Base-by-base conservation (phyloP, 345 rosid species). In the Turritis glabra region DNA sequence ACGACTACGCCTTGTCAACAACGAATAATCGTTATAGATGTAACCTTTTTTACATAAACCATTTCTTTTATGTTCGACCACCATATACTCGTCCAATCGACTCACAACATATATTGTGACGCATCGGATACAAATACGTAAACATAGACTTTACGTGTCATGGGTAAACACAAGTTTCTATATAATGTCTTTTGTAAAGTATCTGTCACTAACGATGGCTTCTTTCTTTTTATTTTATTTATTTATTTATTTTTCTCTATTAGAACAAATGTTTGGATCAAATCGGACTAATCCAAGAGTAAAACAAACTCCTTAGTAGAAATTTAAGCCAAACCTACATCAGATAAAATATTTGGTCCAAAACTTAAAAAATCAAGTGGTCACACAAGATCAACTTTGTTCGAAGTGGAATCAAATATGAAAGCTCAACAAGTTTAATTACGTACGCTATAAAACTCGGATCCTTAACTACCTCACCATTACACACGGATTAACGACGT, bases 121-220 rank as follows among this genome's bases (percentile, higher is more conserved):
- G 57, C 66, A 70, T 70, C 4, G n/a, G 44, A 58, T 8, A 55
- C 57, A 58, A 32, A 32, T 47, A 59, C 15, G 67, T 48, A 59
- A 59, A 7, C 75, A 48, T 33, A 33, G 67, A 71, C 40, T 60
- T 71, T 60, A 48, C 68, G 64, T 41, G 71, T 38, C 38, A 43
- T 22, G 40, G 47, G 27, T 27, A 21, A 73, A 30, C 77, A 52
- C 63, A 53, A 72, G 25, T 63, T 64, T 40, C 46, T 40, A 22
- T 15, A 41, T 30, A 21, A 21, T 29, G 38, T 23, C 22, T 9
- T 32, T 38, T 38, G 38, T 10, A 6, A 33, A 35, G 59, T 33
- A 11, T 60, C 40, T 7, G 12, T 71, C 64, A 22, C 26, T 15
- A 47, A 71, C 48, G 59, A 47, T 56, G 40, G 5, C 25, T 32